These are phyloP conservation scores for Stagonosporopsis rhizophila DNA, from an alignment of 2,329 filamentous ascomycete genomes.

Conservation along the genomic window DNA sequence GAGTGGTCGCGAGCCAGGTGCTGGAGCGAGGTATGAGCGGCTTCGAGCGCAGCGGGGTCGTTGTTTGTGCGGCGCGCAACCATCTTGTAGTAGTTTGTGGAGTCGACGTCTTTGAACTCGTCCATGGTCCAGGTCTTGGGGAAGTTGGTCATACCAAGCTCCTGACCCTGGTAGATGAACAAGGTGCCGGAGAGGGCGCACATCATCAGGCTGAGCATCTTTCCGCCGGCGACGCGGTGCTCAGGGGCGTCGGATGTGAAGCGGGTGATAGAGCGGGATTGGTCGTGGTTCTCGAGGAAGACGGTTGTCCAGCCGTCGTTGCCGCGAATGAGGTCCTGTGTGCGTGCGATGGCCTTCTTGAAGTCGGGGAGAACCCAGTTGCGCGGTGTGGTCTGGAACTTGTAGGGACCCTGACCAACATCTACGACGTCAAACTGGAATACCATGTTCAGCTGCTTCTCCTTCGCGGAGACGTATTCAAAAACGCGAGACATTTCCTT, in stretches of 20 bases:
- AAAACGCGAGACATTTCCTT: conserved; percentile 65
- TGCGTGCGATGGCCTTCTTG: conserved; percentile 41
- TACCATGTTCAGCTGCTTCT: conserved; percentile 71
- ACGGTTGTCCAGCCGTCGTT: conserved; percentile 56
- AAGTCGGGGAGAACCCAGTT: conserved; percentile 43
- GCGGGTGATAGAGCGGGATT: conserved; percentile 58
- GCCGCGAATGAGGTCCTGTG: conserved; percentile 41
- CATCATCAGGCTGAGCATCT: conserved; percentile 57
- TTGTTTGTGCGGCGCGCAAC: conserved; percentile 34
- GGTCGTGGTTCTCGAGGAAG: conserved; percentile 63
- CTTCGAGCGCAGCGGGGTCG: conserved; percentile 49
- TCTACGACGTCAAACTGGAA: conserved; percentile 60
- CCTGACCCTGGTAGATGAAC: conserved; percentile 61
- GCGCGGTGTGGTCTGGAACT: conserved; percentile 45
- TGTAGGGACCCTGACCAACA: conserved; percentile 46
- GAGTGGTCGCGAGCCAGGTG: conserved; percentile 70
- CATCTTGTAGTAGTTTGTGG: conserved; percentile 60
- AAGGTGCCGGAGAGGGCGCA: conserved; percentile 57
- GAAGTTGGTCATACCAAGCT: conserved; percentile 60
- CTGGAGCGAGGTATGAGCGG: conserved; percentile 62
- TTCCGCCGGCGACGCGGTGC: conserved; percentile 56
- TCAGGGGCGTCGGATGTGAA: conserved; percentile 57
- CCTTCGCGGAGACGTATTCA: conserved; percentile 64
- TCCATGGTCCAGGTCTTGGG: conserved; percentile 52
- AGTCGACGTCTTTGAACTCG: conserved; percentile 62